phyloP scores from a whole-genome alignment of 1,284 basidiomycete genomes.

The Pseudozyma pruni region DNA sequence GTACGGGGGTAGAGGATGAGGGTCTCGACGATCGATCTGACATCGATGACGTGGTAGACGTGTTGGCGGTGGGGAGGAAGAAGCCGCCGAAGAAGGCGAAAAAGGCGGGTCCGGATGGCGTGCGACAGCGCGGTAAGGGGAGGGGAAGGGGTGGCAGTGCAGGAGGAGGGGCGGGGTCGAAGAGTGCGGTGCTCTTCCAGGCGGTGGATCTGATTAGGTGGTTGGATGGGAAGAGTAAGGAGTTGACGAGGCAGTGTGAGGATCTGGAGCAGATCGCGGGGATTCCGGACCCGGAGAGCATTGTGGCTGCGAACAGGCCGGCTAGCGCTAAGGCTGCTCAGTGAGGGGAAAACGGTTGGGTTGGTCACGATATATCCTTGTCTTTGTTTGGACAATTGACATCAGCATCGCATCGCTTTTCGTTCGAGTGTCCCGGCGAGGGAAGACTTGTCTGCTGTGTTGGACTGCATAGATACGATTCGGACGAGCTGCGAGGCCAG shows the following conservation, averaged over 20 bases:
- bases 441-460: too few relatives aligned
- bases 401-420: background rate
- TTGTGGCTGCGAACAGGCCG: constrained; percentile 33
- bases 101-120: constrained; percentile 45
- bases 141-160: constrained; percentile 63
- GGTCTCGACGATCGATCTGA: constrained; percentile 63
- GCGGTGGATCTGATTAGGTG: constrained; percentile 65
- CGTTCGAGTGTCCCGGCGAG: too few relatives aligned
- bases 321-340: constrained; percentile 21
- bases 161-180: constrained; percentile 63
- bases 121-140: constrained; percentile 58
- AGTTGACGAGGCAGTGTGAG: constrained; percentile 51
- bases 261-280: constrained; percentile 51
- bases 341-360: background rate
- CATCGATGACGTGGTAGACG: constrained; percentile 56
- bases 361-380: background rate
- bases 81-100: constrained; percentile 55
- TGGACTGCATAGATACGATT: too few relatives aligned
- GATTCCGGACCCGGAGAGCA: constrained; percentile 30
- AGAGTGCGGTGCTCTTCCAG: constrained; percentile 66
- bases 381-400: constrained; percentile 3
- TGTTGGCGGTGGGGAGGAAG: constrained; percentile 47
- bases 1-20: constrained; percentile 66
- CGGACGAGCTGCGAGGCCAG: too few relatives aligned
- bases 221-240: constrained; percentile 59